These are phyloP conservation scores for Penicillium mononematosum DNA, from an alignment of 495 filamentous ascomycete genomes.

Conservation along the genomic window DNA sequence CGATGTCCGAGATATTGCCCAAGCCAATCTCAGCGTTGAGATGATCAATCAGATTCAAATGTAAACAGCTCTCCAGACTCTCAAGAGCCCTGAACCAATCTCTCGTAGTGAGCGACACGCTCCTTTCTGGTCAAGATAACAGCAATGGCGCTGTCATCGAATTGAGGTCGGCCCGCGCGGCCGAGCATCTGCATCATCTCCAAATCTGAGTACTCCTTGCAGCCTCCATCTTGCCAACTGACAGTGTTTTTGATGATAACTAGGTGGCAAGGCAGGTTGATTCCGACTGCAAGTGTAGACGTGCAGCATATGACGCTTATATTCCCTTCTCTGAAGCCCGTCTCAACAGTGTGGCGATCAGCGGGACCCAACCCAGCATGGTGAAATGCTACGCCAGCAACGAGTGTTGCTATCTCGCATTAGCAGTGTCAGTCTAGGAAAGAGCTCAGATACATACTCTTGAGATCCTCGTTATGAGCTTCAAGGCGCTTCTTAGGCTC, in stretches of 20 bases:
- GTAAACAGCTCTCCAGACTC: constrained; percentile 81
- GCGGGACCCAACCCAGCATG: constrained; percentile 77
- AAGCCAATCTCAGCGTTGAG: constrained; percentile 91
- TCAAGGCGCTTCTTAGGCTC: constrained; percentile 54
- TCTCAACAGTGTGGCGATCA: constrained; percentile 72
- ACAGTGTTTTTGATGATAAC: constrained; percentile 91
- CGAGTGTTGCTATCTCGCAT: constrained; percentile 48
- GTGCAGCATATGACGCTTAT: constrained; percentile 93
- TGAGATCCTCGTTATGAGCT: constrained; percentile 64
- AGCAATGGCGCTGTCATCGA: constrained; percentile 78
- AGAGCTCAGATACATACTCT: constrained; percentile 31
- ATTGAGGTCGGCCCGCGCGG: constrained; percentile 89
- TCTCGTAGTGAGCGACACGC: constrained; percentile 72
- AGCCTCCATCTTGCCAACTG: constrained; percentile 61
- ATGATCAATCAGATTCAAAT: constrained; percentile 86
- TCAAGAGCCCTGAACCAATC: constrained; percentile 78
- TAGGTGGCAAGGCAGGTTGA: constrained; percentile 91
- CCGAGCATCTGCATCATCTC: constrained; percentile 99
- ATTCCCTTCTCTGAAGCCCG: constrained; percentile 69
- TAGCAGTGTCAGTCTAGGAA: not conserved
- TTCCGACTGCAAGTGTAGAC: constrained; percentile 86
- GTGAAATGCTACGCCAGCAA: constrained; percentile 84
- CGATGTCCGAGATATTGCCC: constrained; percentile 68
- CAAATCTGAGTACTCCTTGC: constrained; percentile 82
- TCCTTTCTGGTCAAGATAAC: constrained; percentile 79